phyloP scores from a whole-genome alignment of 306 rosid species.

The Rosa lucieae region DNA sequence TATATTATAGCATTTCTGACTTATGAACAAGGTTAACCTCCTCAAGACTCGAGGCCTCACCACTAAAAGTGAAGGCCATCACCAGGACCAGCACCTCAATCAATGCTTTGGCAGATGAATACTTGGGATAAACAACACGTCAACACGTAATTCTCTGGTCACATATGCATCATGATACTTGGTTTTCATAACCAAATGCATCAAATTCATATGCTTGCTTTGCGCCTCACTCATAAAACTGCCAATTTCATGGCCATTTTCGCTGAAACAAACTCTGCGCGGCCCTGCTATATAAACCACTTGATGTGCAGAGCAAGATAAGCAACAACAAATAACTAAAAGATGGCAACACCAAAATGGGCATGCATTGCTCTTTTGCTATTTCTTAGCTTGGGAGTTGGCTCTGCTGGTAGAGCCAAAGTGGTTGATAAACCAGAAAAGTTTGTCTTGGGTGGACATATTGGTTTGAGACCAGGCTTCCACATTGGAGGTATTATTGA shows the following conservation, averaged over 20 bases:
- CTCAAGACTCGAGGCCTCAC: no score
- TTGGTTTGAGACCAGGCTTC: neutral
- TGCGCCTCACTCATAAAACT: neutral
- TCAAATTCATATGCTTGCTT: neutral
- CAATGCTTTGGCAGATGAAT: no score
- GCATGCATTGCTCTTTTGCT: conserved; percentile 2
- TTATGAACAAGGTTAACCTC: no score
- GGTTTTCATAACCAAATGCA: conserved; percentile 12
- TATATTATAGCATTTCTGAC: no score
- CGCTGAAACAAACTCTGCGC: neutral
- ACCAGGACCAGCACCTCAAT: no score
- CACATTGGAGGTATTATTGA: neutral
- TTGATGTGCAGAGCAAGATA: neutral
- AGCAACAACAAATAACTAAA: neutral
- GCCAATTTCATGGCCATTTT: conserved; percentile 1
- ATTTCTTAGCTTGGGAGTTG: conserved; percentile 13
- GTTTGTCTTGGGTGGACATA: neutral
- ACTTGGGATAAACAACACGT: neutral
- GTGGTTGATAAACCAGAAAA: neutral
- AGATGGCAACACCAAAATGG: conserved; percentile 15
- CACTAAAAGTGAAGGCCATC: no score
- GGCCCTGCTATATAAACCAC: neutral
- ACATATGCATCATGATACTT: conserved; percentile 19
- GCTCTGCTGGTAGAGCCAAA: conserved; percentile 10
- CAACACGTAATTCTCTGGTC: conserved; percentile 9